Base-by-base conservation (phyloP, 441 rosid genomes). In the Populus tomentosa region DNA sequence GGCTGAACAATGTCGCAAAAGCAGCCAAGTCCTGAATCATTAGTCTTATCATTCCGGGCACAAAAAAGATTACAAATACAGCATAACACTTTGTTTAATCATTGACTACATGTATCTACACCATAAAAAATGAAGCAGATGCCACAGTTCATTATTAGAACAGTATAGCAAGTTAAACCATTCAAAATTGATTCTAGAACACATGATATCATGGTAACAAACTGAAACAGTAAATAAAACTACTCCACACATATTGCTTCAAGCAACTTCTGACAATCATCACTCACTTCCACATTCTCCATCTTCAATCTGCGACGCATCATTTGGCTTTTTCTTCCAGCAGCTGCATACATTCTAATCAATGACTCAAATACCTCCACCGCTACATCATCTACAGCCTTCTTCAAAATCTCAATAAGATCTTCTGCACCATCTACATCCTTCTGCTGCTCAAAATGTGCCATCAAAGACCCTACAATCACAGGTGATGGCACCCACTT, bases 401-500 rank as follows among this genome's bases (percentile, higher is more conserved):
- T 92, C 90, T 91, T 90, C 84, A 94, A 79, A 73, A 91, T 84
- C 81, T 88, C 93, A 67, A 92, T 14, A 78, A 92, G 87, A 42
- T 77, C 87, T 84, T 95, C 98, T 28, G 97, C 97, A 59, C 97
- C 93, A 72, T 89, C 90, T 18, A 92, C 97, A 85, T 95, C 92
- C 75, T 87, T 90, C 74, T 81, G 85, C 75, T 85, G 79, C 87
- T 91, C n/a, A n/a, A n/a, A n/a, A n/a, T n/a, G n/a, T n/a, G n/a
- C n/a, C n/a, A n/a, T n/a, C n/a, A n/a, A n/a, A n/a, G n/a, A n/a
- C n/a, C n/a, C n/a, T n/a, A n/a, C n/a, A n/a, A n/a, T n/a, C n/a
- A n/a, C n/a, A n/a, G n/a, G n/a, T n/a, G n/a, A n/a, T n/a, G n/a
- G n/a, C n/a, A n/a, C n/a, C n/a, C n/a, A n/a, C n/a, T n/a, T n/a